phyloP scores from a whole-genome alignment of 2,329 filamentous ascomycete genomes.

The Claviceps purpurea region DNA sequence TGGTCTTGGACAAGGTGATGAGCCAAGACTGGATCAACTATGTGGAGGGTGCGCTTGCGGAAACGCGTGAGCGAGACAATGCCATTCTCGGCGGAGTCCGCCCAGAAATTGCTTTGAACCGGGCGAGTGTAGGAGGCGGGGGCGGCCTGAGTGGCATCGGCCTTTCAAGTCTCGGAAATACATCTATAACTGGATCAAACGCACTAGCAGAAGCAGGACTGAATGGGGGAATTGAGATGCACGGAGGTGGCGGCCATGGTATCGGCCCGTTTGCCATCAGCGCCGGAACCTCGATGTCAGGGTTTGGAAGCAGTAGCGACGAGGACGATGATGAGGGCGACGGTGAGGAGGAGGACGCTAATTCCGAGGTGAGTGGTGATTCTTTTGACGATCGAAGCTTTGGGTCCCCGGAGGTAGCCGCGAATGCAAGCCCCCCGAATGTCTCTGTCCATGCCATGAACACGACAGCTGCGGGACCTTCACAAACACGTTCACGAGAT shows the following conservation, averaged over 20 bases:
- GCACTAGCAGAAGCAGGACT: constrained; percentile 72
- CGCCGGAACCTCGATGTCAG: constrained; percentile 65
- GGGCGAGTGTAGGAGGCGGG: constrained; percentile 44
- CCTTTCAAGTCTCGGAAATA: constrained; percentile 29
- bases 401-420: constrained; percentile 15
- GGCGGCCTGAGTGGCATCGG: constrained; percentile 35
- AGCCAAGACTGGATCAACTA: constrained; percentile 87
- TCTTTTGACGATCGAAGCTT: constrained; percentile 19
- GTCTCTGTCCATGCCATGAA: constrained; percentile 15
- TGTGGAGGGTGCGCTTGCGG: constrained; percentile 81
- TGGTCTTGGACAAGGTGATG: constrained; percentile 78
- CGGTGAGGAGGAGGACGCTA: constrained; percentile 63
- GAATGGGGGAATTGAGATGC: constrained; percentile 59
- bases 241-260: constrained; percentile 50
- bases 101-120: constrained; percentile 76
- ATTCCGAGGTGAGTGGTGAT: constrained; percentile 47
- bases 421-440: constrained; percentile 11
- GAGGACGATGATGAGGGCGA: constrained; percentile 95
- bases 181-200: constrained; percentile 37
- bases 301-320: constrained; percentile 88
- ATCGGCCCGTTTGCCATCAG: constrained; percentile 61
- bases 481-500: constrained; percentile 13
- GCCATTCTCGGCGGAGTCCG: constrained; percentile 94
- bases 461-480: constrained; percentile 19
- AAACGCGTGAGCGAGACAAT: constrained; percentile 91